A percentile compares a stretch with the other conserved stretches of the same genome.
These are phyloP conservation scores for Calonectria pseudoturangicola DNA, from an alignment of 2,329 filamentous ascomycete species.

Conservation along the genomic window DNA sequence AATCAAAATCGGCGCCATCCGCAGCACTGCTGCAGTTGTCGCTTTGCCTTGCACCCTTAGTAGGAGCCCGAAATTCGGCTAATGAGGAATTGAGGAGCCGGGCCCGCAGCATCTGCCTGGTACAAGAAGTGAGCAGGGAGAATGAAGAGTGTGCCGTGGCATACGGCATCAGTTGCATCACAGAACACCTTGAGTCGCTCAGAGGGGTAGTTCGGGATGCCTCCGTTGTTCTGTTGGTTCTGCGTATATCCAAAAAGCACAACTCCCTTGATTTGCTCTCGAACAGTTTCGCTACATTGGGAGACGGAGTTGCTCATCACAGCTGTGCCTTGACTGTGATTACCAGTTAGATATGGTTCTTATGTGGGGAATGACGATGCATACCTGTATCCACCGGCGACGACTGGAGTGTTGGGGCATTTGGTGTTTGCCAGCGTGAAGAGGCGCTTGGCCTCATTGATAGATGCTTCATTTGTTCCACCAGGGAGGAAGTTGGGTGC, in stretches of 20 bases:
- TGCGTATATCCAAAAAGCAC: slow-evolving; percentile 65
- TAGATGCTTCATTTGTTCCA: slow-evolving; percentile 61
- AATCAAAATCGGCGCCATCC: too few relatives aligned
- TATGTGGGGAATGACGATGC: background rate
- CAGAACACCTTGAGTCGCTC: slow-evolving; percentile 62
- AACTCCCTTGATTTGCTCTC: slow-evolving; percentile 60
- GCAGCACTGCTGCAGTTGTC: too few relatives aligned
- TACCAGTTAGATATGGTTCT: slow-evolving; percentile 59
- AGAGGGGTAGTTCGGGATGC: slow-evolving; percentile 61
- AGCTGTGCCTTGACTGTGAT: slow-evolving; percentile 65
- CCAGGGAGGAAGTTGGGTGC: slow-evolving; percentile 61
- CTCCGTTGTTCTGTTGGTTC: slow-evolving; percentile 63
- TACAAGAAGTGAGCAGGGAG: slow-evolving; percentile 57
- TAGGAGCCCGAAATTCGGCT: background rate
- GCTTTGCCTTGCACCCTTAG: too few relatives aligned
- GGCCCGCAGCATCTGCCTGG: background rate
- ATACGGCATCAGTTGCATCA: slow-evolving; percentile 59
- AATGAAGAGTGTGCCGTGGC: slow-evolving; percentile 61
- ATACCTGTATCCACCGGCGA: slow-evolving; percentile 63
- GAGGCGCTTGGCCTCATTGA: slow-evolving; percentile 63
- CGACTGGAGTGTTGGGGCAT: slow-evolving; percentile 65
- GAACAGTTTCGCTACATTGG: slow-evolving; percentile 54
- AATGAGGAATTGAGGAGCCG: slow-evolving; percentile 22
- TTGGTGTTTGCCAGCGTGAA: slow-evolving; percentile 63
- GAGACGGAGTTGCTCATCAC: slow-evolving; percentile 63